Conservation (phyloP, 495 filamentous ascomycete species). For the Aspergillus baeticus region DNA sequence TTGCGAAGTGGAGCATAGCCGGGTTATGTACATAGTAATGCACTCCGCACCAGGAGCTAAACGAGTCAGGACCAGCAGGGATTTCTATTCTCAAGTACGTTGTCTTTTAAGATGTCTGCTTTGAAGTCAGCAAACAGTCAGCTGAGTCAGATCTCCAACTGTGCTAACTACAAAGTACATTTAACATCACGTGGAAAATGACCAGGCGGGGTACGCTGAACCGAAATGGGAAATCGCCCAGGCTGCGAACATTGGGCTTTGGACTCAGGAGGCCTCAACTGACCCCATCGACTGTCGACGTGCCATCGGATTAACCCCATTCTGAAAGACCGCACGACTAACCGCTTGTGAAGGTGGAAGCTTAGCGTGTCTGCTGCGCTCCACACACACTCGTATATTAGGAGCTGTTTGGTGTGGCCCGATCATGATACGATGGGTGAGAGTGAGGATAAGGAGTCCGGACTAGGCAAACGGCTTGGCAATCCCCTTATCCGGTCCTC, state of each 20-base stretch:
- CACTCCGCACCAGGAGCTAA: background rate
- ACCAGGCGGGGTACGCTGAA: constrained; percentile 18
- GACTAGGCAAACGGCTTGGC: background rate
- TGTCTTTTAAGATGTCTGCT: background rate
- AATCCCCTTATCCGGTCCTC: constrained; percentile 2
- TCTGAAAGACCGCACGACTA: background rate
- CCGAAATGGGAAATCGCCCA: constrained; percentile 26
- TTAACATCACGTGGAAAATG: constrained; percentile 25
- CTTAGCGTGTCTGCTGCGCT: constrained; percentile 8
- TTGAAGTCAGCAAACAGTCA: background rate
- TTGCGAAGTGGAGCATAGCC: constrained; percentile 10
- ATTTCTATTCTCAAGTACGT: background rate
- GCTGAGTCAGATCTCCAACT: constrained; percentile 20
- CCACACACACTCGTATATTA: background rate
- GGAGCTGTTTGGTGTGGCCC: background rate
- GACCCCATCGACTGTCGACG: background rate
- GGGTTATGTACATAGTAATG: background rate
- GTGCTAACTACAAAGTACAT: too few relatives aligned
- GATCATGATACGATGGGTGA: constrained; percentile 29
- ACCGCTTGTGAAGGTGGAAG: constrained; percentile 8
- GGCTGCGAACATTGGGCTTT: constrained; percentile 23
- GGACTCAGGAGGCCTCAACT: background rate
- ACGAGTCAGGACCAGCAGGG: background rate
- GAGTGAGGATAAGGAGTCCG: constrained; percentile 15
- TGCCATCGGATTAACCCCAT: background rate